Conservation (phyloP, 2,329 filamentous ascomycete genomes). For the Akanthomyces uredinophilus region DNA sequence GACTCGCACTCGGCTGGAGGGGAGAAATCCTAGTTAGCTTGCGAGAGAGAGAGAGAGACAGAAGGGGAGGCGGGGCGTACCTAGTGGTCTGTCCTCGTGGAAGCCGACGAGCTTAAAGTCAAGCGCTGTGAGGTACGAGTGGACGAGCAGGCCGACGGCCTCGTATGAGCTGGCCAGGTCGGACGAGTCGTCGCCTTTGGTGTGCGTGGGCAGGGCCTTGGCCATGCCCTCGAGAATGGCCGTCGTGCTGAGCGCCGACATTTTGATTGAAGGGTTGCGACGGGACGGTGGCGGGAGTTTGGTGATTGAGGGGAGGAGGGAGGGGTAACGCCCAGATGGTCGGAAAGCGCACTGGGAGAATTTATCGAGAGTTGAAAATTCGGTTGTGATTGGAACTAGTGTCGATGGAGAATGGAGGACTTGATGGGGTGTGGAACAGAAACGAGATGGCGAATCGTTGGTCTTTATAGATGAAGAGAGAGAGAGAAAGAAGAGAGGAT, state of each 20-base stretch:
- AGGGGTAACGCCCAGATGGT: not conserved
- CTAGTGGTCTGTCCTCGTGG: constrained; percentile 72
- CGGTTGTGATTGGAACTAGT: not conserved
- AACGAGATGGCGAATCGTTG: not conserved
- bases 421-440: not conserved
- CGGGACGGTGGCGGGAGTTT: not conserved
- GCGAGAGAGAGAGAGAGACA: not conserved
- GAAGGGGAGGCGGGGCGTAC: constrained; percentile 37
- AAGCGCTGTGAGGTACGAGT: constrained; percentile 75
- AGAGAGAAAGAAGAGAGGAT: not conserved
- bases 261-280: not conserved
- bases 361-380: not conserved
- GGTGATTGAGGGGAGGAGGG: not conserved
- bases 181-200: constrained; percentile 48
- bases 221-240: constrained; percentile 53
- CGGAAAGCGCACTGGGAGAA: not conserved
- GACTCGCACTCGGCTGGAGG: constrained; percentile 42
- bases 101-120: constrained; percentile 79
- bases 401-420: not conserved
- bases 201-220: constrained; percentile 53
- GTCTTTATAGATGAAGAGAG: not conserved
- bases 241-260: constrained; percentile 23
- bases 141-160: constrained; percentile 75
- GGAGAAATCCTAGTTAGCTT: not conserved
- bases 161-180: constrained; percentile 70